Base-by-base conservation (phyloP, 2,329 filamentous ascomycete species). In the Neofusicoccum kwambonambiense region DNA sequence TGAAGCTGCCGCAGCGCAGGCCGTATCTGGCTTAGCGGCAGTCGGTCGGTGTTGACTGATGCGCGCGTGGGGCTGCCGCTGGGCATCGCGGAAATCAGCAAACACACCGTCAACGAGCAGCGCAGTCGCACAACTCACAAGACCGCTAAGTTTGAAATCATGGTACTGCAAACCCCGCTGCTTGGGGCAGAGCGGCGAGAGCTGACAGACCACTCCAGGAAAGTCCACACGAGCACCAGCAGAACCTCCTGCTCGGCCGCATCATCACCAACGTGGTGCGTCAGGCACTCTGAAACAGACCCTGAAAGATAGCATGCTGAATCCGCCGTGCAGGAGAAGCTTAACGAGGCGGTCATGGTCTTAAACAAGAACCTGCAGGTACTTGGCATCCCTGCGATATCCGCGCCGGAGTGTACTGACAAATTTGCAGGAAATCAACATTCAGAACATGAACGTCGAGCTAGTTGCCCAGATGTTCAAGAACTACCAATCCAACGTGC, bases 401-500 rank as follows among this genome's bases (percentile, higher is more conserved):
- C 5, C 15, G 3, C 11, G n/a, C 34, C 12, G 15, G 31, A 17
- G 15, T 27, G 12, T 45, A 6, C 49, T 62, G 34, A 61, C 42
- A 19, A 7, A 54, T 11, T 13, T 27, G 37, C 71, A 97, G 91
- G 94, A 98, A 70, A 97, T 98, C 84, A 98, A 98, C 74, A 89
- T 97, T 64, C 91, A 97, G 73, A 99, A 98, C 77, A 97, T 98
- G 93, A 96, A 99, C 75, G 92, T 97, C 41, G 95, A 98, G 80
- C 85, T 98, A 2, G 95, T 98, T 4, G 93, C 94, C 0, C 94
- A 98, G 76, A 99, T 99, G 95, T 99, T 98, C 84, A 97, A 98
- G 82, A 99, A 98, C 80, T 99, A 99, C 77, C 93, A 97, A 77
- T 97, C 93, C 11, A 99, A 98, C 72, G 94, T 98, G 13, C 82